Evolutionary conservation across 345 rosid genomes (phyloP), one percentile per base, ranked within the genome.

Genomic region (Rubroshorea leprosula): DNA sequence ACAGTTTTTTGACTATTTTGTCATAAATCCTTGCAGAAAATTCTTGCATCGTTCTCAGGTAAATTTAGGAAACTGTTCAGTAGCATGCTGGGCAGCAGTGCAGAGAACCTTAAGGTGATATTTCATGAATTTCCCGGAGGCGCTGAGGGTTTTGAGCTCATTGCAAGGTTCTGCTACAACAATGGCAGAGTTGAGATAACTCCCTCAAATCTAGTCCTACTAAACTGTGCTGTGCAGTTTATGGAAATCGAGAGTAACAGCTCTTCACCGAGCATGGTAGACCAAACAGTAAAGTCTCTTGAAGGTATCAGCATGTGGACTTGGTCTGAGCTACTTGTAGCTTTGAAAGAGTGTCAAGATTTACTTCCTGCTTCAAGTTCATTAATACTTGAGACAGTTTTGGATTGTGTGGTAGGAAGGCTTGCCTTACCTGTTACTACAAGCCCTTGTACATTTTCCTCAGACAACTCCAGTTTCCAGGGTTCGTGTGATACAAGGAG

Each of bases 111-210:
- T 59, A 81, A 73, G 65, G 76, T 81, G 18, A 67, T 81, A 55
- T 69, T 80, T 55, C 68, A 71, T 1, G 76, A 71, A 51, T 81
- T 81, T 50, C 86, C 79, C 0, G 86, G 86, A 44, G 90, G 80
- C 0, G 67, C 77, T 8, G 68, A 68, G 43, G 82, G 80, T 29
- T 81, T 84, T 52, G 90, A 81, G 70, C 87, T 79, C n/a, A 19
- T 81, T 25, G 61, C 77, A 38, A 77, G 74, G 64, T 77, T 73
- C 57, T 81, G 81, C 70, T 72, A 75, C 67, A 73, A 52, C 67
- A 66, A 68, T 50, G 83, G 85, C 14, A 39, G 48, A 31, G 54
- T 55, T 13, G 57, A 62, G 54, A 68, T 79, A 23, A 73, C 70
- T 19, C 71, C 81, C 11, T 58, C 61, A 19, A 79, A 79, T 51